phyloP scores from a whole-genome alignment of 192 early-diverging fungal species.

The Gamsiella multidivaricata region DNA sequence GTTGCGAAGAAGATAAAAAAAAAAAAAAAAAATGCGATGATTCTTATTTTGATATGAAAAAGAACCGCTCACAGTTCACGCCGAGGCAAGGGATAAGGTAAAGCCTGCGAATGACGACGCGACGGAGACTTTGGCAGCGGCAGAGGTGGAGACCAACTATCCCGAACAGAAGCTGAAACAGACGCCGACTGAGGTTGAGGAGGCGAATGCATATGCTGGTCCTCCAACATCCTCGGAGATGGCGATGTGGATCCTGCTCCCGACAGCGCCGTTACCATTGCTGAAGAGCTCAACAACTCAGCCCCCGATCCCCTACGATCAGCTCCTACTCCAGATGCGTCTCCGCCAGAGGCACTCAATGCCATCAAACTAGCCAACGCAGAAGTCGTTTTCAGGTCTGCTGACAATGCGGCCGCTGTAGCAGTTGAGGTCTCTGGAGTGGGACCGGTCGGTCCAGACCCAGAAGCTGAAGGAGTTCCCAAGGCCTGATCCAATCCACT shows the following conservation, averaged over 20 bases:
- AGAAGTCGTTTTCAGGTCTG: slow-evolving; percentile 38
- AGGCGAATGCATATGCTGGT: slow-evolving; percentile 2
- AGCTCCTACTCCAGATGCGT: not conserved
- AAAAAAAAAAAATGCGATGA: too few relatives aligned
- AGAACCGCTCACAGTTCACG: not conserved
- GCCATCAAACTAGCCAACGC: slow-evolving; percentile 50
- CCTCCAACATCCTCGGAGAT: not conserved
- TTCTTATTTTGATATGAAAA: not conserved
- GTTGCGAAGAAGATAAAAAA: too few relatives aligned
- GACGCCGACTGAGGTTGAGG: not conserved
- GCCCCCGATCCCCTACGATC: too few relatives aligned
- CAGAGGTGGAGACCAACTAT: not conserved
- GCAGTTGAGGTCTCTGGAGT: not conserved
- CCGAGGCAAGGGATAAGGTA: slow-evolving; percentile 15
- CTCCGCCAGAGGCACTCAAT: slow-evolving; percentile 32
- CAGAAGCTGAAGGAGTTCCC: slow-evolving; percentile 24
- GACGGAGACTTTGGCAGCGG: not conserved
- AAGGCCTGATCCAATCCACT: slow-evolving; percentile 64
- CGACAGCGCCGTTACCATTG: not conserved
- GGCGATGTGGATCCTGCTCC: not conserved
- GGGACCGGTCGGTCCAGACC: too few relatives aligned
- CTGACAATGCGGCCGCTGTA: not conserved
- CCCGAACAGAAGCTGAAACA: not conserved
- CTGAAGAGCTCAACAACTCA: too few relatives aligned
- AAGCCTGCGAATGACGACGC: slow-evolving; percentile 3